phyloP scores from a whole-genome alignment of 2,329 filamentous ascomycete species.

The Rhexocercosporidium sp. region DNA sequence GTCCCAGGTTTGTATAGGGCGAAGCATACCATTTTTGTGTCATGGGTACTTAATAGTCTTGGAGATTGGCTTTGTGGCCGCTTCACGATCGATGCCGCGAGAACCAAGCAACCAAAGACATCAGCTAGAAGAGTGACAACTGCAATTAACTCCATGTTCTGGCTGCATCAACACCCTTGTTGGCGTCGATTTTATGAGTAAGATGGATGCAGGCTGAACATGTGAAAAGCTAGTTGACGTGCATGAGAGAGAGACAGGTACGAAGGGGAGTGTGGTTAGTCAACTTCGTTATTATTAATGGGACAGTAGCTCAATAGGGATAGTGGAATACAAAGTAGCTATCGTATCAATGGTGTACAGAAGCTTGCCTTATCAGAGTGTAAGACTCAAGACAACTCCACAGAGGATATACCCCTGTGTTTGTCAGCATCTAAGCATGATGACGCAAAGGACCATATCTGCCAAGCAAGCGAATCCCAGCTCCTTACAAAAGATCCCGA shows the following conservation, averaged over 20 bases:
- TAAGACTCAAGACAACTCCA: neutral
- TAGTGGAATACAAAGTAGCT: no score
- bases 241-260: neutral
- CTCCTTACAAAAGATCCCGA: no score
- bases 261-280: neutral
- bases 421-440: no score
- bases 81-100: neutral
- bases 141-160: neutral
- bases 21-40: conserved; percentile 1
- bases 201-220: neutral
- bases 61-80: neutral
- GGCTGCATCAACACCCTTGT: neutral
- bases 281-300: neutral
- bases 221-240: neutral
- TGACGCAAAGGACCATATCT: no score
- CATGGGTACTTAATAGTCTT: conserved; percentile 2
- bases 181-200: neutral
- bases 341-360: no score
- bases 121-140: neutral
- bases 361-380: neutral
- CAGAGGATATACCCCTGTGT: neutral
- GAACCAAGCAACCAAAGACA: neutral
- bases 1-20: neutral
- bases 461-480: no score
- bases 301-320: no score